Percentiles rank a stretch among this genome's conserved stretches.
phyloP scores from a whole-genome alignment of 78 protist genomes.

The Chrysochromulina tobinii region DNA sequence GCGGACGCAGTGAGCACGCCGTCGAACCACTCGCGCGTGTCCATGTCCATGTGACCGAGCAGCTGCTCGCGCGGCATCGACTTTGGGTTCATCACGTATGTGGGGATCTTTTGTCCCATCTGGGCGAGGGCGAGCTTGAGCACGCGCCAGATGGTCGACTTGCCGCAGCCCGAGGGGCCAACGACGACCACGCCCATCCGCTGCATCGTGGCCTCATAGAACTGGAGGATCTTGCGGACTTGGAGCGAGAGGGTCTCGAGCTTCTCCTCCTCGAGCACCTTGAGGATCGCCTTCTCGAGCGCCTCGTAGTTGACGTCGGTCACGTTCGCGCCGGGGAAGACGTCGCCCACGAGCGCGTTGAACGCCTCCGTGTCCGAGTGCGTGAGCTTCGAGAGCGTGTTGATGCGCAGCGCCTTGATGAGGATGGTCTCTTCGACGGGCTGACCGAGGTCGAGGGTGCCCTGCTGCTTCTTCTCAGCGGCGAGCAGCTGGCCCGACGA shows the following conservation, averaged over 20 bases:
- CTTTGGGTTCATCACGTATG: constrained; percentile 87
- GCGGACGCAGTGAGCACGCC: constrained; percentile 79
- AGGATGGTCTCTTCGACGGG: constrained; percentile 42
- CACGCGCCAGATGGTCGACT: constrained; percentile 72
- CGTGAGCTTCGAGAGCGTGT: constrained; percentile 82
- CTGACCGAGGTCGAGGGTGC: neutral
- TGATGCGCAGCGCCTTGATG: constrained; percentile 72
- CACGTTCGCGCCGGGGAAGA: constrained; percentile 59
- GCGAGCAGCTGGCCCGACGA: constrained; percentile 36
- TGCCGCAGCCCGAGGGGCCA: constrained; percentile 88
- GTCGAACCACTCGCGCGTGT: constrained; percentile 90
- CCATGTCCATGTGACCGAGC: constrained; percentile 80
- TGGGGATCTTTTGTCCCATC: constrained; percentile 27
- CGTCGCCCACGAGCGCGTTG: constrained; percentile 63
- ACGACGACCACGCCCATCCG: constrained; percentile 88
- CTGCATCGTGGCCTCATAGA: constrained; percentile 72
- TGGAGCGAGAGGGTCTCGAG: constrained; percentile 5
- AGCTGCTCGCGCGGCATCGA: constrained; percentile 79
- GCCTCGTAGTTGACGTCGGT: constrained; percentile 7
- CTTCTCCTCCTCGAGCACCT: constrained; percentile 27
- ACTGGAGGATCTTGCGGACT: constrained; percentile 72
- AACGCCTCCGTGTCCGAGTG: constrained; percentile 64
- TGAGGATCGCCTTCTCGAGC: constrained; percentile 33
- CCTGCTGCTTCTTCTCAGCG: constrained; percentile 20
- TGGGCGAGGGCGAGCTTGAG: constrained; percentile 49